Base-by-base conservation (phyloP, 768 basidiomycete species). In the Phanerochaete carnosa region DNA sequence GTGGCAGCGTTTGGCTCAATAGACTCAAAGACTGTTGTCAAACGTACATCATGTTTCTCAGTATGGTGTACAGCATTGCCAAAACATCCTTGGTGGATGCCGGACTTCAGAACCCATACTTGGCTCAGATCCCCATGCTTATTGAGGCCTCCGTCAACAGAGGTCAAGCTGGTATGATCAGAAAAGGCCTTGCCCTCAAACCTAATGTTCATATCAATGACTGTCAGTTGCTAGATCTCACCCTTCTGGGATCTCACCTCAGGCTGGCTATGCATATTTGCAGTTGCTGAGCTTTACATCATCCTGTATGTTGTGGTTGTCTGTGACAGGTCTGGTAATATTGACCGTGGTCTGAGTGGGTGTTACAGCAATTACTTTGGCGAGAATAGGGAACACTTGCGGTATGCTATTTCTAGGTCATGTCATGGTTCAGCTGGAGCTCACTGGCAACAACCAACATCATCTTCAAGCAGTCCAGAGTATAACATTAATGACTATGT, bases 11-110 rank as follows among this genome's bases (percentile, higher is more conserved):
- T 35, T 47, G 19, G 30, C 30, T 43, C 26, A 29, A n/a, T 15
- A 26, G 32, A 3, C 3, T 69, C 77, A 6, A 52, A 80, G 81
- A 81, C 16, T 84, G 80, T 68, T 76, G 78, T 37, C 76, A 75
- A 55, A 76, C 80, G 0, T 81, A 83, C 69, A 82, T 86, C 59
- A 65, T 87, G 57, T 65, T 82, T 15, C 84, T 84, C 1, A 73
- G 79, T 3, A 84, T 84, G 0, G 83, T 91, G 30, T 90, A 83
- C 65, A 86, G 84, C 45, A 71, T 83, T 32, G 81, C 84, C 1
- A 67, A 66, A 6, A 79, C 78, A 7, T 68, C 67, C 6, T 74
- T 89, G 26, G 79, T 80, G 37, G 77, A 83, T 23, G 68, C 73
- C 6, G 84, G 81, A 9, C 74, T 89, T 35, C 76, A 81, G 37